These are phyloP conservation scores for Rubus parviflorus DNA, from an alignment of 306 rosid species.

Conservation along the genomic window DNA sequence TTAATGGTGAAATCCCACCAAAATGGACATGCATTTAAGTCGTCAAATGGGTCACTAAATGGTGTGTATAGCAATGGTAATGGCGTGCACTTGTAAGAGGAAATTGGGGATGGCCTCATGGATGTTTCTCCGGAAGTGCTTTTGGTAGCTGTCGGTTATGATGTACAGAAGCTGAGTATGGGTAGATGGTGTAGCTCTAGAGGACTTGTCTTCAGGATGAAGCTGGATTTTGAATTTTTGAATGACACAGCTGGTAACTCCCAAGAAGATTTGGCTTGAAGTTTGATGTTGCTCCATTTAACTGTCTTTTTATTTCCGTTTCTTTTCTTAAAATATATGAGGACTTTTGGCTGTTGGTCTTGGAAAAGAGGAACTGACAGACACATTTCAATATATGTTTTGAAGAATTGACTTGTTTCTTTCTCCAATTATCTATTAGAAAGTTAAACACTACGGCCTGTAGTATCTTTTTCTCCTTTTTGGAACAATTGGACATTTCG, in stretches of 20 bases:
- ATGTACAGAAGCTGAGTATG: constrained; percentile 82
- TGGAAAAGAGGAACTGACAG: constrained; percentile 23
- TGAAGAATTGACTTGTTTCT: constrained; percentile 8
- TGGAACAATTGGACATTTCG: not conserved
- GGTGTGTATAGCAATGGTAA: constrained; percentile 64
- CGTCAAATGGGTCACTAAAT: constrained; percentile 57
- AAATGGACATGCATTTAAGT: constrained; percentile 49
- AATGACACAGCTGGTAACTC: constrained; percentile 55
- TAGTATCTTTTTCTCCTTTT: not conserved
- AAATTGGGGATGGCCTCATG: constrained; percentile 24
- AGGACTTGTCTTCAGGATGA: constrained; percentile 43
- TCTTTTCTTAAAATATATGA: constrained; percentile 14
- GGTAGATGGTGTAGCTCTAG: constrained; percentile 57
- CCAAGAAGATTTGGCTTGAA: constrained; percentile 48
- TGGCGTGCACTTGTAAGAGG: constrained; percentile 48
- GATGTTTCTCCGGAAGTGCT: constrained; percentile 39
- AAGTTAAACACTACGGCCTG: not conserved
- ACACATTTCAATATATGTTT: constrained; percentile 20
- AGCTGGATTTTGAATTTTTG: constrained; percentile 53
- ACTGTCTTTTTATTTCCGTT: constrained; percentile 24
- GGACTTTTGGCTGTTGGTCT: constrained; percentile 36
- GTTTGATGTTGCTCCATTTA: constrained; percentile 36
- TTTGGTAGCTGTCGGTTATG: constrained; percentile 43
- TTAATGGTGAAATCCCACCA: constrained; percentile 38
- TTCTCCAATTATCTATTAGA: not conserved